Evolutionary conservation across 2,329 filamentous ascomycete species (phyloP), one percentile per base, ranked within the genome.

Genomic region (Epichloe gansuensis): DNA sequence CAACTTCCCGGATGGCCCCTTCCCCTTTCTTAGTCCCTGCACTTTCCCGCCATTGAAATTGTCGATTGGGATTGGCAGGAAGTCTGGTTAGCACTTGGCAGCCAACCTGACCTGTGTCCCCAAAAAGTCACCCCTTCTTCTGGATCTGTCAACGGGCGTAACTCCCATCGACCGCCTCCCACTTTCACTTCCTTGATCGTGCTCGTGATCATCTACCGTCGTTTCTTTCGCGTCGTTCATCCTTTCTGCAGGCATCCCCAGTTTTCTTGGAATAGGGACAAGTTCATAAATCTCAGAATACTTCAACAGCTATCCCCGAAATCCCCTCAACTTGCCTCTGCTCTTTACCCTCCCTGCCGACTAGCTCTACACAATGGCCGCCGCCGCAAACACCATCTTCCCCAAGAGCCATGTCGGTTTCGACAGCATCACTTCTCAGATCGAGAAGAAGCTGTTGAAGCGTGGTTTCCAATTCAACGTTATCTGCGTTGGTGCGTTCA

Each of bases 401-500:
- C 93, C 93, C 67, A 85, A 93, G 72, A 95, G 86, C 85, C 93
- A 97, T 80, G 93, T 98, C 72, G 93, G 93, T 82, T 98, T 98
- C 78, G 93, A 98, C 79, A 96, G 90, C 78, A 98, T 98, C 80
- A 98, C 93, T 64, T 90, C 86, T 62, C 93, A 98, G 80, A 98
- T 98, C 65, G 93, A 98, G 85, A 87, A 88, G 77, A 98, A 98
- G 86, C 86, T 97, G 69, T 74, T 98, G 76, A 98, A 98, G 82
- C 90, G 93, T 75, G 93, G 93, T 65, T 98, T 98, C 75, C 93
- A 98, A 75, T 98, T 98, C 83, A 98, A 98, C 72, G 86, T 97
- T 68, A 97, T 97, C 73, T 96, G 91, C 72, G 93, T 97, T 71
- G 93, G 93, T 97, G 80, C 71, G 91, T 85, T 41, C 46, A 52